Percentiles rank a stretch among this genome's conserved stretches.
phyloP scores from a whole-genome alignment of 768 basidiomycete genomes.

The Panaeolus cyanescens region DNA sequence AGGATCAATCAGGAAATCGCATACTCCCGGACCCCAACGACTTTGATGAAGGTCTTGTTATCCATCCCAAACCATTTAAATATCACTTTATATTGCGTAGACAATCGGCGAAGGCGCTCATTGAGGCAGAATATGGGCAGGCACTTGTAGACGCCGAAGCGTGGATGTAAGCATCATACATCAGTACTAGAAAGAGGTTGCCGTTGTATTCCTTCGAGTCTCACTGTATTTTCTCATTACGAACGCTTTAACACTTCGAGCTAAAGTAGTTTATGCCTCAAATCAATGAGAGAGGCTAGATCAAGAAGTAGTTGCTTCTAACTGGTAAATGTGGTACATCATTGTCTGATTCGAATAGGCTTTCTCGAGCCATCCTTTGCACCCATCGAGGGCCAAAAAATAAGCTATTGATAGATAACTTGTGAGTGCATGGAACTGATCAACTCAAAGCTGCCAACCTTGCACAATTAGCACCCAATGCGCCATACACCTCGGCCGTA shows the following conservation, averaged over 20 bases:
- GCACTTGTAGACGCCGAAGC: slow-evolving; percentile 8
- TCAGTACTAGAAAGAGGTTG: too few relatives aligned
- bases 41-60: slow-evolving; percentile 18
- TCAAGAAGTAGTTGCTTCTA: too few relatives aligned
- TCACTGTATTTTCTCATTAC: too few relatives aligned
- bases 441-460: neutral
- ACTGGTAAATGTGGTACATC: too few relatives aligned
- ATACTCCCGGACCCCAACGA: slow-evolving; percentile 18
- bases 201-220: too few relatives aligned
- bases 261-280: too few relatives aligned
- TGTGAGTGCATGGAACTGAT: too few relatives aligned
- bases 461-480: neutral
- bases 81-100: slow-evolving; percentile 16
- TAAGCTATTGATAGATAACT: neutral
- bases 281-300: too few relatives aligned
- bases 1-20: slow-evolving; percentile 14
- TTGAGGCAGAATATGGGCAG: slow-evolving; percentile 9
- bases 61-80: slow-evolving; percentile 19
- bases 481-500: neutral
- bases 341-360: too few relatives aligned
- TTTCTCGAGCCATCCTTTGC: too few relatives aligned
- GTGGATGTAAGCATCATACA: neutral
- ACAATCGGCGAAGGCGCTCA: slow-evolving; percentile 7
- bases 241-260: too few relatives aligned
- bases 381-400: too few relatives aligned